Evolutionary conservation across 129 eudicot species (phyloP).

Genomic region (Ambrosia trifida): DNA sequence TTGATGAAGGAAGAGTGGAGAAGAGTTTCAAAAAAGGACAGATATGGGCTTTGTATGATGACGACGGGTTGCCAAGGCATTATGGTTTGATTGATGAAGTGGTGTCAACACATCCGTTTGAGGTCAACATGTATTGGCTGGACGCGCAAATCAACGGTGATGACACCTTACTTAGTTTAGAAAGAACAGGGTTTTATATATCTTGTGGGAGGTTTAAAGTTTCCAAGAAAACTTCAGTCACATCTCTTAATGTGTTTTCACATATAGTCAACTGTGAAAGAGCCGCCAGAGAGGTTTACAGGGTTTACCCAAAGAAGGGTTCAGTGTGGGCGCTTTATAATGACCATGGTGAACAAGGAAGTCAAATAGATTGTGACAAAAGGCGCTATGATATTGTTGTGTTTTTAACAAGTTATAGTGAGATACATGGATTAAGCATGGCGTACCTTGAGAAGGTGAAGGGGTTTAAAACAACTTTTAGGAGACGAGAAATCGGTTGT

Average conservation of each 20-base stretch:
- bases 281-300: constrained; percentile 75
- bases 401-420: constrained; percentile 72
- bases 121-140: constrained; percentile 71
- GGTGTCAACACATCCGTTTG: constrained; percentile 66
- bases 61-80: constrained; percentile 91
- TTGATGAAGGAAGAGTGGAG: constrained; percentile 73
- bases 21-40: constrained; percentile 83
- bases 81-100: constrained; percentile 75
- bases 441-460: constrained; percentile 76
- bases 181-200: constrained; percentile 48
- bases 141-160: constrained; percentile 57
- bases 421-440: constrained; percentile 76
- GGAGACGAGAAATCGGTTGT: constrained; percentile 69
- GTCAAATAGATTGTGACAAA: constrained; percentile 30
- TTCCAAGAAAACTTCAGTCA: constrained; percentile 46
- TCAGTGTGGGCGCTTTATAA: constrained; percentile 85
- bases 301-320: constrained; percentile 84
- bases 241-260: constrained; percentile 65
- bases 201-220: constrained; percentile 85
- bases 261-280: constrained; percentile 74
- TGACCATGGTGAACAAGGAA: constrained; percentile 41
- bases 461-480: constrained; percentile 78
- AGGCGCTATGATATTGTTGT: constrained; percentile 59
- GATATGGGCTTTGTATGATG: constrained; percentile 83
- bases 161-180: constrained; percentile 35